Evolutionary conservation across 2,329 filamentous ascomycete genomes (phyloP), one percentile per base, ranked within the genome.

Genomic region (Sporothrix variecibatus): DNA sequence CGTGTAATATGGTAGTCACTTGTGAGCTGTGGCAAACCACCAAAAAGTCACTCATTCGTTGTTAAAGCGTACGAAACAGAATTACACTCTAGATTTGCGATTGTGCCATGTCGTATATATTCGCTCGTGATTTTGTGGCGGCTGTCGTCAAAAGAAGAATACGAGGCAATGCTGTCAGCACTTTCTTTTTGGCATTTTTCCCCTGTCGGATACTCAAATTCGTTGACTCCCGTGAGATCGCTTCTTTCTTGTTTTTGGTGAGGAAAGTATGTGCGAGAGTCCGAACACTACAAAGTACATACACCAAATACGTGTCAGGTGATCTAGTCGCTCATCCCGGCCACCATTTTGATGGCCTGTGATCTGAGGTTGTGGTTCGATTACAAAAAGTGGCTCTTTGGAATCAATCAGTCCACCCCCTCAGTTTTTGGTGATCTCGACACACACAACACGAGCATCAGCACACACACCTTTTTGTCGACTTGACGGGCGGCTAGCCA

Each of bases 321-420:
- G 62, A 67, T 43, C 38, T 65, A 7, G n/a, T 3, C 34, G 28
- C 28, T 20, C 12, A 60, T 9, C 56, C 28, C 28, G 12, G 28
- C 6, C 12, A 20, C 17, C 28, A 12, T 34, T 26, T 38, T 31
- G 26, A 28, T 9, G 56, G 28, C 28, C 56, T 34, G 17, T 20
- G 26, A 34, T 8, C 31, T 64, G 58, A n/a, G 26, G 20, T 64
- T 40, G 51, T 56, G 58, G 58, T 64, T 64, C 31, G 58, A 31
- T 40, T 64, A 64, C 17, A 60, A 34, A 38, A 64, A 64, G 38
- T 43, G 9, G 28, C 17, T 60, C 62, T 67, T 43, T 46, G 23
- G n/a, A 46, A 67, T 67, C 62, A 67, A 67, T 67, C 62, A 17
- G 62, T 67, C 62, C 62, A 46, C 31, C 34, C 60, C 62, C 34